phyloP scores from a whole-genome alignment of 805 yeast genomes.

The Saccharomycopsis amapae region DNA sequence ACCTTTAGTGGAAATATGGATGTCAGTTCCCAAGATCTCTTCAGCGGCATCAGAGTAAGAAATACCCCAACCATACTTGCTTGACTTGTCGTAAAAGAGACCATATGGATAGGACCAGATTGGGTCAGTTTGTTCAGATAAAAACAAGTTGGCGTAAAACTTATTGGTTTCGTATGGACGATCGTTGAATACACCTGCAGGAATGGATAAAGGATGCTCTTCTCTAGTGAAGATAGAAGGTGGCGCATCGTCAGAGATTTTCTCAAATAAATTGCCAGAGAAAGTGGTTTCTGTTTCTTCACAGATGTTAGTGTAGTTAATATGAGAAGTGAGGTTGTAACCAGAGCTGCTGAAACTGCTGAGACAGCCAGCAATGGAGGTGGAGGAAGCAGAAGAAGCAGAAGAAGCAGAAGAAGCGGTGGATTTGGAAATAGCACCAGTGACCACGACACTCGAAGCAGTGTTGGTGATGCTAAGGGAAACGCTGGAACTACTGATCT shows the following conservation, averaged over 20 bases:
- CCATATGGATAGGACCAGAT: conserved; percentile 80
- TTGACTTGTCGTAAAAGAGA: conserved; percentile 54
- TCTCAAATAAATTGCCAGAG: conserved; percentile 32
- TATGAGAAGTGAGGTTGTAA: neutral
- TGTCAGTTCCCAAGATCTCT: conserved; percentile 64
- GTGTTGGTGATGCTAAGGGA: conserved; percentile 1
- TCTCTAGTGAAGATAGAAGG: conserved; percentile 33
- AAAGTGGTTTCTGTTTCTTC: neutral
- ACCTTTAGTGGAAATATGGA: conserved; percentile 42
- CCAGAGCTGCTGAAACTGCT: neutral
- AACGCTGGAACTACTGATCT: neutral
- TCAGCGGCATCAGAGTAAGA: conserved; percentile 55
- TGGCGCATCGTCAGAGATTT: conserved; percentile 39
- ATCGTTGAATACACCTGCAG: conserved; percentile 22
- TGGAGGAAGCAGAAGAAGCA: conserved; percentile 3
- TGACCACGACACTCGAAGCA: neutral
- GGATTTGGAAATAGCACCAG: neutral
- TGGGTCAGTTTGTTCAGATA: conserved; percentile 60
- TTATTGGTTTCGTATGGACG: conserved; percentile 66
- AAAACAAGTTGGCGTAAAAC: conserved; percentile 65
- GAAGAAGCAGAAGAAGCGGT: conserved; percentile 1
- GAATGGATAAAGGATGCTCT: conserved; percentile 26
- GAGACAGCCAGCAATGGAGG: neutral
- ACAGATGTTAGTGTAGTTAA: conserved; percentile 4
- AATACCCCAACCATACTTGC: conserved; percentile 53